Percentiles rank a stretch among this genome's conserved stretches.
These are phyloP conservation scores for Coleophoma cylindrospora DNA, from an alignment of 2,329 filamentous ascomycete genomes.

Conservation along the genomic window DNA sequence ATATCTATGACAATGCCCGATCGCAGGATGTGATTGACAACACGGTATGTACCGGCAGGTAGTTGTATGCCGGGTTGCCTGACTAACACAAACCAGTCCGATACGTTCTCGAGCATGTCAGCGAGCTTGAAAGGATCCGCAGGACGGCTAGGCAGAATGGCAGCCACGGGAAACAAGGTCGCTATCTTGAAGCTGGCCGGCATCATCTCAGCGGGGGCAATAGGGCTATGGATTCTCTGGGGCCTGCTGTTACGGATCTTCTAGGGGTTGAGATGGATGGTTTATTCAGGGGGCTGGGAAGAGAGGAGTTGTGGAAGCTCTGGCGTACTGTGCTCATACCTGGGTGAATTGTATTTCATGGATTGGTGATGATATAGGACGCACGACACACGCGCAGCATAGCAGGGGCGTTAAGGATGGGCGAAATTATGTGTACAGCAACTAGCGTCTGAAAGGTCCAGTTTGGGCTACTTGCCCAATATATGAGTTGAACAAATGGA, in stretches of 20 bases:
- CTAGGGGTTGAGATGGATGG: not conserved
- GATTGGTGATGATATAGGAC: not conserved
- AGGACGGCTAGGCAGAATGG: constrained; percentile 80
- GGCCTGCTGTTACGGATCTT: constrained; percentile 29
- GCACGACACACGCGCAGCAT: constrained; percentile 14
- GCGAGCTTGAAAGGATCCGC: constrained; percentile 81
- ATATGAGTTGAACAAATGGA: not conserved
- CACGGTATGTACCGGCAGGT: constrained; percentile 52
- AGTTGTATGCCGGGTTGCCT: not conserved
- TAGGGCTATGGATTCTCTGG: constrained; percentile 63
- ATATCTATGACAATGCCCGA: constrained; percentile 95
- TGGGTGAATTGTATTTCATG: not conserved
- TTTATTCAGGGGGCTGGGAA: not conserved
- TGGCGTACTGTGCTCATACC: not conserved
- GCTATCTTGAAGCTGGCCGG: constrained; percentile 86
- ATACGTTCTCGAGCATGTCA: constrained; percentile 87
- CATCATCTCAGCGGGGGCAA: constrained; percentile 68
- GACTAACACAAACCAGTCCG: constrained; percentile 47
- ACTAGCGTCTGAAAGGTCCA: too few species aligned
- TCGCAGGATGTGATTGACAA: constrained; percentile 84
- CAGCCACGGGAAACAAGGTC: constrained; percentile 81
- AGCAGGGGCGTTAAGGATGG: constrained; percentile 21
- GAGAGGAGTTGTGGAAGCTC: not conserved
- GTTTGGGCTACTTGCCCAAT: too few species aligned
- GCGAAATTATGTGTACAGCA: too few species aligned